Evolutionary conservation across 805 yeast species (phyloP).

Genomic region (Pichia exigua): DNA sequence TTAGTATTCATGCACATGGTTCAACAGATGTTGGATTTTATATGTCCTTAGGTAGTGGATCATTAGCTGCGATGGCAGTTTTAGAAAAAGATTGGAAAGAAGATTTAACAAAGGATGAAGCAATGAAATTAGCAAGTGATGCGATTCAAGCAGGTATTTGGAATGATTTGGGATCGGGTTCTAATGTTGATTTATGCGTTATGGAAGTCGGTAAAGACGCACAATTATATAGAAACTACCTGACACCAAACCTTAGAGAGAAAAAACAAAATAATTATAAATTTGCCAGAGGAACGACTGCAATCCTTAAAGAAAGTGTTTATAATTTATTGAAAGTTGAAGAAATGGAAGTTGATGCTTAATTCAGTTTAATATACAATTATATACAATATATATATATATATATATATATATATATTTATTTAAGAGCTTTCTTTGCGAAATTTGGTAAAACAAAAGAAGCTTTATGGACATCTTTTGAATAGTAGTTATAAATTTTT

Average conservation of each 20-base stretch:
- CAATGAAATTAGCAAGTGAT: slow-evolving; percentile 81
- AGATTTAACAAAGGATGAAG: slow-evolving; percentile 76
- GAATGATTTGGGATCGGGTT: slow-evolving; percentile 98
- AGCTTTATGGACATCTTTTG: slow-evolving; percentile 75
- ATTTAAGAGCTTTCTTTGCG: slow-evolving; percentile 46
- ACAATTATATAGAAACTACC: slow-evolving; percentile 71
- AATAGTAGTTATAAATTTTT: slow-evolving; percentile 72
- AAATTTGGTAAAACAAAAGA: slow-evolving; percentile 89
- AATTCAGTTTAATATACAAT: slow-evolving; percentile 15
- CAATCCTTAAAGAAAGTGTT: slow-evolving; percentile 61
- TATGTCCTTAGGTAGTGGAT: slow-evolving; percentile 91
- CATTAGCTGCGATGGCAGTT: slow-evolving; percentile 97
- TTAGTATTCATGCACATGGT: slow-evolving; percentile 95
- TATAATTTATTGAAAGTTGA: slow-evolving; percentile 60
- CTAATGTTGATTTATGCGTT: slow-evolving; percentile 95
- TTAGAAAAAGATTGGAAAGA: slow-evolving; percentile 82
- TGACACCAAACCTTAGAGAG: slow-evolving; percentile 85
- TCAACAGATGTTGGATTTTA: slow-evolving; percentile 94
- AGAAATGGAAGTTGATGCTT: slow-evolving; percentile 43
- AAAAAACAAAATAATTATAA: slow-evolving; percentile 76
- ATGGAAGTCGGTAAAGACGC: slow-evolving; percentile 93
- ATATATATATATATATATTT: neutral
- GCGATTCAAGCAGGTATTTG: slow-evolving; percentile 98
- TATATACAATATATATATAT: too few species aligned
- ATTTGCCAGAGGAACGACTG: slow-evolving; percentile 92